phyloP scores from a whole-genome alignment of 78 protist species.

The Isochrysis galbana region DNA sequence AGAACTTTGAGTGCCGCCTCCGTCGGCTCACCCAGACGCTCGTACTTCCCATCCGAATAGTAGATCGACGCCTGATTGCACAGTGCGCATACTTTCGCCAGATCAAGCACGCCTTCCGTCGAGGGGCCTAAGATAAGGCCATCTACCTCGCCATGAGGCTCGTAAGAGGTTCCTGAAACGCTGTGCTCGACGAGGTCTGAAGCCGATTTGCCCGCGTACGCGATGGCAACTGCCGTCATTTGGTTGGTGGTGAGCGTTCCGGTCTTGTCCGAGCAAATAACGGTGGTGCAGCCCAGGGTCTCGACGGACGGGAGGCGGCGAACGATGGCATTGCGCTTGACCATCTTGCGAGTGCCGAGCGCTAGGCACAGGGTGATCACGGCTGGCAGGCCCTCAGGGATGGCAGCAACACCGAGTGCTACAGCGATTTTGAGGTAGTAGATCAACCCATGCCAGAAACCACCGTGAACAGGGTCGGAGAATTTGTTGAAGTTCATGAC shows the following conservation, averaged over 20 bases:
- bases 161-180: conserved; percentile 47
- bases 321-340: conserved; percentile 82
- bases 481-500: conserved; percentile 53
- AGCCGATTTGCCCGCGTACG: not conserved
- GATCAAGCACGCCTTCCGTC: not conserved
- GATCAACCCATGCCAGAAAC: conserved; percentile 31
- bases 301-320: conserved; percentile 85
- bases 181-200: not conserved
- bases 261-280: conserved; percentile 96
- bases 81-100: conserved; percentile 38
- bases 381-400: conserved; percentile 96
- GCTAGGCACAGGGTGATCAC: conserved; percentile 87
- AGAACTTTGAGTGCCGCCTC: conserved; percentile 68
- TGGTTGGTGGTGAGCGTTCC: conserved; percentile 93
- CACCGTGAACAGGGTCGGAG: conserved; percentile 53
- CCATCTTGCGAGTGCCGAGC: conserved; percentile 78
- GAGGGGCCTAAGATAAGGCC: not conserved
- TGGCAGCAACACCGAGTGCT: conserved; percentile 88
- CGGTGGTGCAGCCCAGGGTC: conserved; percentile 91
- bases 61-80: conserved; percentile 55
- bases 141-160: not conserved
- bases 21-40: conserved; percentile 55
- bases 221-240: conserved; percentile 71
- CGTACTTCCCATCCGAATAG: conserved; percentile 19
- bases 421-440: conserved; percentile 80